Percentiles rank a stretch among this genome's conserved stretches.
These are phyloP conservation scores for Byssoonygena ceratinophila DNA, from an alignment of 2,329 filamentous ascomycete genomes.

Conservation along the genomic window DNA sequence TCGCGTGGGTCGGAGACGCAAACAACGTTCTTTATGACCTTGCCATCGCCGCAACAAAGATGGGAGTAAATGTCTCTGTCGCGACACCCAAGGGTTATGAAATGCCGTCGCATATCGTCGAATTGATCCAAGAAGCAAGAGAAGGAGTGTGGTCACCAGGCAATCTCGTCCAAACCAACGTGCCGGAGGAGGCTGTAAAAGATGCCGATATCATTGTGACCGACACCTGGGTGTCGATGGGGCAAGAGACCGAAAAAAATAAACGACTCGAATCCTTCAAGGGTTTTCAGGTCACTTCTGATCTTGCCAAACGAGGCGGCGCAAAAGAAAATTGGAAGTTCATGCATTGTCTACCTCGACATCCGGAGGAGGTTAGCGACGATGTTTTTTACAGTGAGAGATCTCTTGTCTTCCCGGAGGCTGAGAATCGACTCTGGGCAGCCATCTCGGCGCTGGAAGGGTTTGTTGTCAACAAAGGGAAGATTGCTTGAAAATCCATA, in stretches of 20 bases:
- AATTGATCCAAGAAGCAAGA: constrained; percentile 58
- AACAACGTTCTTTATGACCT: constrained; percentile 97
- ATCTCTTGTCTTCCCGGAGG: constrained; percentile 85
- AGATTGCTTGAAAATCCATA: constrained; percentile 42
- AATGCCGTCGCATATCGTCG: constrained; percentile 64
- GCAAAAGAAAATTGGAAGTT: constrained; percentile 90
- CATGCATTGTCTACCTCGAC: constrained; percentile 93
- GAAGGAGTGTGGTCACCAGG: constrained; percentile 50
- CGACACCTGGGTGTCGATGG: constrained; percentile 98
- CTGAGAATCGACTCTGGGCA: constrained; percentile 88
- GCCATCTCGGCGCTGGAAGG: constrained; percentile 76
- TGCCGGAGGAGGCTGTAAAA: constrained; percentile 76
- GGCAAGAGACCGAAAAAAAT: constrained; percentile 75
- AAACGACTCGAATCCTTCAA: constrained; percentile 70
- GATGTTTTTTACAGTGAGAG: constrained; percentile 83
- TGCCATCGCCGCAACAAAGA: constrained; percentile 74
- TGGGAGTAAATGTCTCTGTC: constrained; percentile 75
- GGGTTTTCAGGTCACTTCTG: constrained; percentile 83
- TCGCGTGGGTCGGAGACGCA: constrained; percentile 92
- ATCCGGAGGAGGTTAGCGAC: constrained; percentile 84
- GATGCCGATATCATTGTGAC: constrained; percentile 84
- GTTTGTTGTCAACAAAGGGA: constrained; percentile 91
- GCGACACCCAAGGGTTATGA: constrained; percentile 77
- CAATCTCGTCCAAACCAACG: constrained; percentile 60
- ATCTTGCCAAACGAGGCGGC: constrained; percentile 70